Conservation (phyloP, 257 asterid genomes). For the Petunia secreta region DNA sequence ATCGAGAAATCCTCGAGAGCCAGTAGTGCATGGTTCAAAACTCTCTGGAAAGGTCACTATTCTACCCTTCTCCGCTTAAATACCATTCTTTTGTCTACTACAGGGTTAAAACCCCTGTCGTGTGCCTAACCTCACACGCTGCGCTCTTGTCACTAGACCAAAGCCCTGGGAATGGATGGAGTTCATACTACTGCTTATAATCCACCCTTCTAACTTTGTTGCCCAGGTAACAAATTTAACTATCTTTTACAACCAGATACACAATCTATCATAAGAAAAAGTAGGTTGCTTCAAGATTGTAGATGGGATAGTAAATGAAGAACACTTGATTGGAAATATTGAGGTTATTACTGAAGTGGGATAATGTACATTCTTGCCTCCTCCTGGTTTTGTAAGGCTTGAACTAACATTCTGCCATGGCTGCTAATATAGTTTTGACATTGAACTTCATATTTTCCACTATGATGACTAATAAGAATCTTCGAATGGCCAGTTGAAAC, state of each 20-base stretch:
- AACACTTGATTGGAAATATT: not conserved
- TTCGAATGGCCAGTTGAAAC: not conserved
- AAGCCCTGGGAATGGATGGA: not conserved
- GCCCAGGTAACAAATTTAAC: not conserved
- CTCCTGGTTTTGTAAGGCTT: not conserved
- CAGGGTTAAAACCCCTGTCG: no score
- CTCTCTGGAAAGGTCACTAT: no score
- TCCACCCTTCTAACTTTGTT: slow-evolving; percentile 8
- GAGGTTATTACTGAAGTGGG: not conserved
- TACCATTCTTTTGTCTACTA: no score
- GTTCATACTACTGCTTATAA: not conserved
- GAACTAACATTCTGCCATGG: not conserved
- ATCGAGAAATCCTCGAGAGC: no score
- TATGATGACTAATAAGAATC: not conserved
- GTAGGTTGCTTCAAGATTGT: not conserved
- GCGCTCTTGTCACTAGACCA: no score
- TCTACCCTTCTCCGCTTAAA: no score
- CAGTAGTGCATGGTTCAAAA: no score
- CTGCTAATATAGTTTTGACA: not conserved
- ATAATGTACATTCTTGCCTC: not conserved
- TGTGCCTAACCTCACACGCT: no score
- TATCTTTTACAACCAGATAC: no score
- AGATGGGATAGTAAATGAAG: not conserved
- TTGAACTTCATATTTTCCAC: not conserved
- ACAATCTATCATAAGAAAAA: not conserved